Base-by-base conservation (phyloP, 2,329 filamentous ascomycete species). In the Lasiodiplodia citricola region DNA sequence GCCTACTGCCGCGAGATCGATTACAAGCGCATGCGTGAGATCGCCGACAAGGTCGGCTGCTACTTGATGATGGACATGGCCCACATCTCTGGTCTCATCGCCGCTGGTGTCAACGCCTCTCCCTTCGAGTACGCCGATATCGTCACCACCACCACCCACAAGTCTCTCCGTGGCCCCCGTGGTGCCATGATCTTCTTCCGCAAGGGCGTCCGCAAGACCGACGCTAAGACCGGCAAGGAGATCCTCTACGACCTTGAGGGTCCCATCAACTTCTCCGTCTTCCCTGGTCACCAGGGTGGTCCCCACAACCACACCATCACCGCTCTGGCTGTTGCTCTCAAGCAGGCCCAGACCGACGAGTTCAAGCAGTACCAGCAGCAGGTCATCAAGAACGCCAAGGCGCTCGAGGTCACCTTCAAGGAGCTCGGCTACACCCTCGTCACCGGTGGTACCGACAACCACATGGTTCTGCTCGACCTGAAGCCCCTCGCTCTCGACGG, bases 221-320 rank as follows among this genome's bases (percentile, higher is more conserved):
- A 97, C 80, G 83, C 91, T 70, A 97, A 97, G 87, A 93, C 91
- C 60, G 94, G 94, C 77, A 91, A 92, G 80, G 90, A 97, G 77
- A 90, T 91, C 74, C 82, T 92, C 78, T 99, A 97, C 83, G 91
- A 97, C 76, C 91, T 99, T 52, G 96, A 98, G 81, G 87, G 87
- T 35, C 92, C 94, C 68, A 99, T 99, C 84, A 99, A 99, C 84
- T 88, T 90, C 75, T 97, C 95, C 68, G 96, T 99, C 70, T 99
- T 99, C 86, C 96, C 96, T 18, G 96, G 96, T 68, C 96, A 99
- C 83, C 96, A 99, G 81, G 96, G 96, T 79, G 96, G 96, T 28
- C 96, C 96, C 66, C 96, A 99, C 84, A 99, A 99, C 85, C 96
- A 99, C 86, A 99, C 96, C 74, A 99, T 99, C 80, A 96, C 96